A percentile compares a stretch with the other conserved stretches of the same genome.
Evolutionary conservation across 148 eudicot genomes (phyloP).

Genomic region (Euryodendron excelsum): DNA sequence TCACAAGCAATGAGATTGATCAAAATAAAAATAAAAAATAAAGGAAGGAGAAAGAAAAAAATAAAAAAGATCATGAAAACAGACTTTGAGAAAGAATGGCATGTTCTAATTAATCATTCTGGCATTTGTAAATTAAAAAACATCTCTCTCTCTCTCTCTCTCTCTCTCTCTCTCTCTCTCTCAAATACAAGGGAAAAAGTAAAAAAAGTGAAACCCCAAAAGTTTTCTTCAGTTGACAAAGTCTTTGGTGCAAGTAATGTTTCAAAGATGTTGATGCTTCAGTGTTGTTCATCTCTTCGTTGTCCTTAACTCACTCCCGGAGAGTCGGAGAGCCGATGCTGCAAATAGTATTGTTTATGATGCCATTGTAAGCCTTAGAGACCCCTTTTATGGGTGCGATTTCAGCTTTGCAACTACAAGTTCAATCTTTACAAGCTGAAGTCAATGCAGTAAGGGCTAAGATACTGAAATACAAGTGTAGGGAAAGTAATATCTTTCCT

Average conservation of each 20-base stretch:
- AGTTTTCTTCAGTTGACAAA: conserved; percentile 70
- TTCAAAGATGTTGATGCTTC: conserved; percentile 77
- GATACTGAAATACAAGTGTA: conserved; percentile 59
- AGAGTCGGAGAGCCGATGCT: conserved; percentile 68
- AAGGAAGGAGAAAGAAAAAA: no score
- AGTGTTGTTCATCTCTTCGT: no score
- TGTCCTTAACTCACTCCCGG: no score
- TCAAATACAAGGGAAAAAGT: not conserved
- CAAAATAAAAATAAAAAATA: no score
- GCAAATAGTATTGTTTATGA: conserved; percentile 89
- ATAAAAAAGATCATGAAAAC: no score
- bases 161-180: no score
- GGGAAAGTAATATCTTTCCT: conserved; percentile 28
- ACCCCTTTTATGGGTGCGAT: conserved; percentile 87
- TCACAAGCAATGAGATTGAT: not conserved
- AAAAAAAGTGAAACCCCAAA: conserved; percentile 35
- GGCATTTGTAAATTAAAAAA: no score
- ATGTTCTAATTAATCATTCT: no score
- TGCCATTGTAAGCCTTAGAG: conserved; percentile 76
- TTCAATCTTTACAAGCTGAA: conserved; percentile 63
- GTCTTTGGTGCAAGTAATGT: conserved; percentile 82
- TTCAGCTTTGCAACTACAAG: conserved; percentile 66
- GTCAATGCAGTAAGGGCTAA: conserved; percentile 56
- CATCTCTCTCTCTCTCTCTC: no score
- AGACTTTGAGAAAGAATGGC: no score